phyloP scores from a whole-genome alignment of 225 moss, liverwort and hornwort genomes.

The Ulota crispa region DNA sequence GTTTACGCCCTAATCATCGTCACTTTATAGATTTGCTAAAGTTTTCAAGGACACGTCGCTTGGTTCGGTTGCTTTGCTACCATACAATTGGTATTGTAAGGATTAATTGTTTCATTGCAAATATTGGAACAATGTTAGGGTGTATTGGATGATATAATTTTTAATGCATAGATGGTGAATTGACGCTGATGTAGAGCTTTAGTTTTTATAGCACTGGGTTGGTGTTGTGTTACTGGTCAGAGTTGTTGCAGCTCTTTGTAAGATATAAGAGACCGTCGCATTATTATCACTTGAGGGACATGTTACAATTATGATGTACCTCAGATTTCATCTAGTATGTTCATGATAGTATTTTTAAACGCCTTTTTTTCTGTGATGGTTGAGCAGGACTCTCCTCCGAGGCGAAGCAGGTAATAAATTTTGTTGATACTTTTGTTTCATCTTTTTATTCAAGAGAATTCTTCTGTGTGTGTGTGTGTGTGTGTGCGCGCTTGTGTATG shows the following conservation, averaged over 20 bases:
- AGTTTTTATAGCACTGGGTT: not conserved
- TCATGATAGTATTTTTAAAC: not conserved
- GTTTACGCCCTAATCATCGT: not conserved
- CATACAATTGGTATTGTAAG: not conserved
- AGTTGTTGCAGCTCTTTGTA: not conserved
- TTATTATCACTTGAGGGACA: not conserved
- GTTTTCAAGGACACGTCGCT: no score
- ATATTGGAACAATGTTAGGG: not conserved
- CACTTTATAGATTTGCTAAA: not conserved
- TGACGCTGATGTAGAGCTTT: not conserved
- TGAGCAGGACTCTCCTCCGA: constrained; percentile 49
- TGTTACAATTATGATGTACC: not conserved
- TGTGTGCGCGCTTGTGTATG: not conserved
- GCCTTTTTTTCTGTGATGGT: constrained; percentile 20
- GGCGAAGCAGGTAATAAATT: constrained; percentile 50
- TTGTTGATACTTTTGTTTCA: not conserved
- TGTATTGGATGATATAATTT: not conserved
- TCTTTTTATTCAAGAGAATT: not conserved
- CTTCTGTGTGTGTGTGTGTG: no score
- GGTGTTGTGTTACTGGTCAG: not conserved
- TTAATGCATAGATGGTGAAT: not conserved
- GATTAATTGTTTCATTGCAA: not conserved
- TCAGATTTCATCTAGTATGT: not conserved
- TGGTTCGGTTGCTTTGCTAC: not conserved
- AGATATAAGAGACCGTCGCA: not conserved